phyloP scores from a whole-genome alignment of 495 filamentous ascomycete genomes.

The Penicillium goetzii region DNA sequence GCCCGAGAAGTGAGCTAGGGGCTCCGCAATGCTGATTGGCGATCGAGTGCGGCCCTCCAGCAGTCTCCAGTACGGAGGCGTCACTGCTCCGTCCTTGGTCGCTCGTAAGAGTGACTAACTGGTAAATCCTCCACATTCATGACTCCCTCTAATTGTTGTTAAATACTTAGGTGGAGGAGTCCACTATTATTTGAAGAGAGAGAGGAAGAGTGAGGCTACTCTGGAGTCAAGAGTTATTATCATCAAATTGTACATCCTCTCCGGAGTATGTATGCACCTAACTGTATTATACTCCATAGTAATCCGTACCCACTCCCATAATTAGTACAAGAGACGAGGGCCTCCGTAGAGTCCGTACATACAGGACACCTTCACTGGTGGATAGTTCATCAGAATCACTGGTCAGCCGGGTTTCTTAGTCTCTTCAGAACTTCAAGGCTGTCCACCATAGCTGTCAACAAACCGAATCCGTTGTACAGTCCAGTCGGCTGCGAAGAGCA shows the following conservation, averaged over 20 bases:
- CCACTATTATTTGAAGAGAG: background rate
- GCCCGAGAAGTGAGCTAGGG: constrained; percentile 4
- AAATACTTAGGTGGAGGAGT: background rate
- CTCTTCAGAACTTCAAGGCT: background rate
- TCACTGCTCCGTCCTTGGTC: background rate
- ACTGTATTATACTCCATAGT: constrained; percentile 1
- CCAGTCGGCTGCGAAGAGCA: background rate
- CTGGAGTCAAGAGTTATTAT: background rate
- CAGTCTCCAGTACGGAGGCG: constrained; percentile 3
- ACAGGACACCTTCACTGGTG: background rate
- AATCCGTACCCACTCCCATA: constrained; percentile 1
- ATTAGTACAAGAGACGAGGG: background rate
- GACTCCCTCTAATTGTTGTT: too few species aligned
- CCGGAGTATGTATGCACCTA: background rate
- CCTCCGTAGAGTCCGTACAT: too few species aligned
- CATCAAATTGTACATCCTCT: background rate
- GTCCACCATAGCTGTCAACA: background rate
- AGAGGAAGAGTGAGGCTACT: background rate
- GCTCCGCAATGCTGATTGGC: constrained; percentile 11
- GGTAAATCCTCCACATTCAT: background rate
- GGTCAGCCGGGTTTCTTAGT: background rate
- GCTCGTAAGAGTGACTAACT: background rate
- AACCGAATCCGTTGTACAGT: background rate
- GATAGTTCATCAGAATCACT: background rate
- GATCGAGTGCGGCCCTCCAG: constrained; percentile 6